phyloP scores from a whole-genome alignment of 805 yeast species.

The Yamadazyma insecticola region DNA sequence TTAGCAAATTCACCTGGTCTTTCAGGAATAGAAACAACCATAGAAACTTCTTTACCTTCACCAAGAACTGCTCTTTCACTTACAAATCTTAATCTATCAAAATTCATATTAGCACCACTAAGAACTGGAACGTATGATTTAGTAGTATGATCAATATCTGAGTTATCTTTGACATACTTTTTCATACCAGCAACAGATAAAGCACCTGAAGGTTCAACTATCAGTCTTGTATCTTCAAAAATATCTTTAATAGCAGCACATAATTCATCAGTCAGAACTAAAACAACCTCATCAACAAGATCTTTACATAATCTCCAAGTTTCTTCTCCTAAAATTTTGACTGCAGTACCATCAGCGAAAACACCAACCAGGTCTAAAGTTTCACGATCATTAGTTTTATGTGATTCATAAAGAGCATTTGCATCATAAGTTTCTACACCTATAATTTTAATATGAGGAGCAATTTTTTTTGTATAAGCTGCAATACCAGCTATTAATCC shows the following conservation, averaged over 20 bases:
- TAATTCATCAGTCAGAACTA: conserved; percentile 87
- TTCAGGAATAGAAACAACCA: conserved; percentile 89
- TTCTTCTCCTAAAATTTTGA: conserved; percentile 82
- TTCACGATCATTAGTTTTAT: conserved; percentile 51
- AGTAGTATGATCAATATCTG: conserved; percentile 64
- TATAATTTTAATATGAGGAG: conserved; percentile 94
- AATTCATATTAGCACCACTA: conserved; percentile 98
- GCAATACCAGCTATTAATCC: conserved; percentile 92
- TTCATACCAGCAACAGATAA: conserved; percentile 93
- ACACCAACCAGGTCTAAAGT: conserved; percentile 75
- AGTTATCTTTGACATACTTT: conserved; percentile 64
- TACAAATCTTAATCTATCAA: conserved; percentile 91
- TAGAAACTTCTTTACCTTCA: conserved; percentile 93
- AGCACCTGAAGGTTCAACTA: conserved; percentile 97
- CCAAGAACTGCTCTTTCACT: conserved; percentile 98
- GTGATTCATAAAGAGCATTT: conserved; percentile 78
- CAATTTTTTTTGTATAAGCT: conserved; percentile 85
- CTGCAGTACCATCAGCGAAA: conserved; percentile 99
- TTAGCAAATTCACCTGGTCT: conserved; percentile 83
- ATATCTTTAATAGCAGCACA: conserved; percentile 96
- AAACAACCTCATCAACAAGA: conserved; percentile 83
- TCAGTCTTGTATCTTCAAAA: conserved; percentile 90
- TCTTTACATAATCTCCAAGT: conserved; percentile 77
- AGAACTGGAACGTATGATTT: conserved; percentile 79
- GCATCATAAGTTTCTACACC: conserved; percentile 98